These are phyloP conservation scores for Jatropha podagrica DNA, from an alignment of 441 rosid species.

Conservation along the genomic window DNA sequence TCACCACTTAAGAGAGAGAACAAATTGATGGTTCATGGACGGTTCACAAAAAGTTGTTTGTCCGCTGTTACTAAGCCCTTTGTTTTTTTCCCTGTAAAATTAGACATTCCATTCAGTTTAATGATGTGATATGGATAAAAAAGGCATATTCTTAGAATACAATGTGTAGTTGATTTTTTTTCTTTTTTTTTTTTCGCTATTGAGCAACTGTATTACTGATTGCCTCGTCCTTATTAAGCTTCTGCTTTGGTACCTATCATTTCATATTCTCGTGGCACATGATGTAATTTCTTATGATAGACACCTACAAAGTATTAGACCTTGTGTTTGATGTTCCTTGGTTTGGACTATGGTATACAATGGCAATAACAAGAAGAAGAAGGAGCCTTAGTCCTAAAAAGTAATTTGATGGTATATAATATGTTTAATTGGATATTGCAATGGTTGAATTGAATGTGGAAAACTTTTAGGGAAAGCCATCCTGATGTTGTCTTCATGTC, in stretches of 20 bases:
- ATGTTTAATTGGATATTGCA: neutral
- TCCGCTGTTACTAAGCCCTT: neutral
- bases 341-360: neutral
- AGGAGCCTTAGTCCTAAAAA: too few relatives aligned
- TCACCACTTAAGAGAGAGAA: neutral
- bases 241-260: neutral
- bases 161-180: neutral
- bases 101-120: neutral
- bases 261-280: neutral
- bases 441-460: neutral
- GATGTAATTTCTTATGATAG: neutral
- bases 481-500: conserved; percentile 15
- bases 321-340: neutral
- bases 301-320: neutral
- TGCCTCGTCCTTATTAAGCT: neutral
- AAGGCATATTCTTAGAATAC: neutral
- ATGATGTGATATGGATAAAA: neutral
- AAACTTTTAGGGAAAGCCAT: conserved; percentile 18
- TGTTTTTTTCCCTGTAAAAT: neutral
- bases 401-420: neutral
- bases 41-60: neutral
- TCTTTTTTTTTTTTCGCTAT: neutral
- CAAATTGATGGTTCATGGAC: neutral
- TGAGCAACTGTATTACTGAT: neutral
- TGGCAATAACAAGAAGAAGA: too few relatives aligned